Conservation (phyloP, 768 basidiomycete genomes). For the Dictyophora rubrovolvata region DNA sequence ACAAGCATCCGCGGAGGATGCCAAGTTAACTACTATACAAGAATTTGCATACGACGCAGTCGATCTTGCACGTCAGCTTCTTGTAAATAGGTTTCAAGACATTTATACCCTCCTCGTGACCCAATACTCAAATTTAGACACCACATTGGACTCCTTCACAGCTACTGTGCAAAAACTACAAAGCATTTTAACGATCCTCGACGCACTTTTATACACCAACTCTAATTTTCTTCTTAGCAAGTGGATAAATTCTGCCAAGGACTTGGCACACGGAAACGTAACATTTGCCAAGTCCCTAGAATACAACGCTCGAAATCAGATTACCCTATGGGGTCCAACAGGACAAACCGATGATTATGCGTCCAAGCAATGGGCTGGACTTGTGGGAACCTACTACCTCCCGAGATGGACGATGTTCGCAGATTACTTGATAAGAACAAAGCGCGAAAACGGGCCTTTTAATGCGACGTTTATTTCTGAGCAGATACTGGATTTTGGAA, state of each 20-base stretch:
- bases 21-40: constrained; percentile 16
- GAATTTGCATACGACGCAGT: constrained; percentile 32
- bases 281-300: constrained; percentile 27
- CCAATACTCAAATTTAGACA: constrained; percentile 18
- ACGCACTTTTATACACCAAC: constrained; percentile 24
- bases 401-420: constrained; percentile 28
- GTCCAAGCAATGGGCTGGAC: constrained; percentile 33
- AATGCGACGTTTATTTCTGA: constrained; percentile 18
- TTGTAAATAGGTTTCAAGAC: constrained; percentile 28
- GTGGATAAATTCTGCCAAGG: constrained; percentile 27
- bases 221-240: constrained; percentile 23
- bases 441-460: constrained; percentile 21
- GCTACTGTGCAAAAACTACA: constrained; percentile 21
- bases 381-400: constrained; percentile 28
- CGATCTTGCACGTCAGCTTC: constrained; percentile 29
- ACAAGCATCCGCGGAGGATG: constrained; percentile 12
- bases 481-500: constrained; percentile 25
- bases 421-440: constrained; percentile 21
- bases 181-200: constrained; percentile 24
- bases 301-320: constrained; percentile 31
- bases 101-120: constrained; percentile 22
- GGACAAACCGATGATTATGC: constrained; percentile 34
- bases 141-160: constrained; percentile 16
- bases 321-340: constrained; percentile 33
- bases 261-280: constrained; percentile 21